These are phyloP conservation scores for Trichocomaceae sp. DNA, from an alignment of 2,329 filamentous ascomycete species.

Conservation along the genomic window DNA sequence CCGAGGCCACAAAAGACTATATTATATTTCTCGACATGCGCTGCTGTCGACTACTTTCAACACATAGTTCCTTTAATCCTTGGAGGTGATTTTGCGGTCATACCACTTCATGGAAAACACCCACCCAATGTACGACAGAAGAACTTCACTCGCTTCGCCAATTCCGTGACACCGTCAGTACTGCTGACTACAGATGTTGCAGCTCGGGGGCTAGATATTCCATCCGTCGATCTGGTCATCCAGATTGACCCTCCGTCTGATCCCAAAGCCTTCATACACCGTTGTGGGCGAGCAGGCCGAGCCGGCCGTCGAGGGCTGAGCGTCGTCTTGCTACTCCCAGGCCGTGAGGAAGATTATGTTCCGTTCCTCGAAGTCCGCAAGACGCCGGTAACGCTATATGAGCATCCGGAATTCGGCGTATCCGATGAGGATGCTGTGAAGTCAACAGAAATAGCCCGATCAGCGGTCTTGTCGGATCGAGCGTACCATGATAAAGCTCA, in stretches of 20 bases:
- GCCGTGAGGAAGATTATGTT: constrained; percentile 83
- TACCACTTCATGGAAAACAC: constrained; percentile 88
- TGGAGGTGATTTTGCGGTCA: constrained; percentile 58
- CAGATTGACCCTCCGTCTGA: constrained; percentile 82
- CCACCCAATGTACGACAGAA: constrained; percentile 78
- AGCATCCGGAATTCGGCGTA: constrained; percentile 51
- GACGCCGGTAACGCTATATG: constrained; percentile 67
- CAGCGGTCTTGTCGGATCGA: constrained; percentile 50
- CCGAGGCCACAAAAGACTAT: constrained; percentile 77
- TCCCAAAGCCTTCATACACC: constrained; percentile 72
- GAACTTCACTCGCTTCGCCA: constrained; percentile 76
- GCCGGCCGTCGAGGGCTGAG: constrained; percentile 69
- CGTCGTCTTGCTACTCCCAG: constrained; percentile 76
- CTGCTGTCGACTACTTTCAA: constrained; percentile 89
- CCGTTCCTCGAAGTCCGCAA: constrained; percentile 80
- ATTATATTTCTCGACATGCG: constrained; percentile 88
- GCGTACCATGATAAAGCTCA: constrained; percentile 81
- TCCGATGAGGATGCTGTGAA: constrained; percentile 55
- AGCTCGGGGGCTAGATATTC: constrained; percentile 83
- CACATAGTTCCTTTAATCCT: constrained; percentile 69
- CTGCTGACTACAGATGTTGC: constrained; percentile 90
- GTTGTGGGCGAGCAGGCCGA: constrained; percentile 57
- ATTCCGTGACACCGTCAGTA: constrained; percentile 66
- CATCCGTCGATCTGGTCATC: constrained; percentile 82
- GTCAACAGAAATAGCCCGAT: constrained; percentile 56